Conservation (phyloP, 2,329 filamentous ascomycete genomes). For the Venturia oleaginea region DNA sequence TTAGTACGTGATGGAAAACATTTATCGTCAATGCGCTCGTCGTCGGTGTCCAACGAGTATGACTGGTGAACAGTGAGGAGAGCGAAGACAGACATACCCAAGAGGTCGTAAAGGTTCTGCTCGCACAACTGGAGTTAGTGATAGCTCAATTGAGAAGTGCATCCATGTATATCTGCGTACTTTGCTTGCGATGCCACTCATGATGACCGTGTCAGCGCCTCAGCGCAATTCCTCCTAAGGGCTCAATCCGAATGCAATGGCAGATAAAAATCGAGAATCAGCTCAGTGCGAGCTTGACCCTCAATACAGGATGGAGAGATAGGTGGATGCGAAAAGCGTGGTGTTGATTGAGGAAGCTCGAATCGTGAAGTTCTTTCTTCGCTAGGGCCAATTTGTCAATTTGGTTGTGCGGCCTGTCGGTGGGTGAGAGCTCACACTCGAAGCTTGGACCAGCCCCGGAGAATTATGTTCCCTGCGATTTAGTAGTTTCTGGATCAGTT, state of each 20-base stretch:
- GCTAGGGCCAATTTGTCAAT: not conserved
- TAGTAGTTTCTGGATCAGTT: too few relatives aligned
- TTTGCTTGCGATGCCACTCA: slow-evolving; percentile 35
- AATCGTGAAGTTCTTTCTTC: not conserved
- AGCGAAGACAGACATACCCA: slow-evolving; percentile 62
- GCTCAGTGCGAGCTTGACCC: slow-evolving; percentile 32
- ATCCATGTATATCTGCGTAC: slow-evolving; percentile 23
- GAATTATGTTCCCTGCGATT: too few relatives aligned
- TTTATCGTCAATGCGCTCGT: not conserved
- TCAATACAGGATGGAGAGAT: slow-evolving; percentile 19
- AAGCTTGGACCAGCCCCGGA: too few relatives aligned
- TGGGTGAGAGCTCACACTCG: too few relatives aligned
- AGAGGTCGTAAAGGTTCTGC: slow-evolving; percentile 95
- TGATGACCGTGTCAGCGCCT: slow-evolving; percentile 32
- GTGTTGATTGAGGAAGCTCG: not conserved
- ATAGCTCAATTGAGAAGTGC: slow-evolving; percentile 13
- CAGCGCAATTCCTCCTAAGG: slow-evolving; percentile 31
- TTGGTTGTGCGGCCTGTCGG: too few relatives aligned
- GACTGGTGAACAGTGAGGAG: slow-evolving; percentile 19
- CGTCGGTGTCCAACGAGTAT: slow-evolving; percentile 15
- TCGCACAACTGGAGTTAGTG: slow-evolving; percentile 29
- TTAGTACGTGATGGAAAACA: slow-evolving; percentile 17
- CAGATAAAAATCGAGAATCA: slow-evolving; percentile 28
- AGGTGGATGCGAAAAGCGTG: not conserved
- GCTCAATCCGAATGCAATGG: slow-evolving; percentile 20